Conservation (phyloP, 768 basidiomycete species). For the Mycena rebaudengoi region DNA sequence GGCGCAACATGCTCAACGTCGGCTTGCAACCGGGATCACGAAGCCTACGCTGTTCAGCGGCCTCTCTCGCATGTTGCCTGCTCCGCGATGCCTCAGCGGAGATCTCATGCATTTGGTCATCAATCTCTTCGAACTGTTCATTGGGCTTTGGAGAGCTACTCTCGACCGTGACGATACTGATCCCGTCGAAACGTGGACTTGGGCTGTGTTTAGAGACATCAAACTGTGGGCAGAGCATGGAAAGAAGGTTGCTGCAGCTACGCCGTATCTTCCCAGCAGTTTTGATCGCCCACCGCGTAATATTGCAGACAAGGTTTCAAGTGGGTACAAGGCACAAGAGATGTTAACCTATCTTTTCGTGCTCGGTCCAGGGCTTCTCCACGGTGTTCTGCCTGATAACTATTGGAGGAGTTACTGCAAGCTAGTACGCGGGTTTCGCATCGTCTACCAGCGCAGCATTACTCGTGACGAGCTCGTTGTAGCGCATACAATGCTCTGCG, state of each 20-base stretch:
- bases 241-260: too few relatives aligned
- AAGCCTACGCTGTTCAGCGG: slow-evolving; percentile 47
- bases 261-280: too few relatives aligned
- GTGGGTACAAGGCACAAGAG: slow-evolving; percentile 24
- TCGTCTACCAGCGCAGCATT: neutral
- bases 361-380: slow-evolving; percentile 5
- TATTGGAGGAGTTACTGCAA: slow-evolving; percentile 20
- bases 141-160: too few relatives aligned
- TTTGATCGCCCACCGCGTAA: too few relatives aligned
- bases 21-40: slow-evolving; percentile 40
- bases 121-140: too few relatives aligned
- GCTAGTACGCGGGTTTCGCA: slow-evolving; percentile 10
- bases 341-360: neutral
- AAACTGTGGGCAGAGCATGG: too few relatives aligned
- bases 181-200: too few relatives aligned
- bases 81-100: slow-evolving; percentile 39
- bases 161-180: too few relatives aligned
- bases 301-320: too few relatives aligned
- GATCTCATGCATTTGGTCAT: too few relatives aligned
- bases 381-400: neutral
- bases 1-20: slow-evolving; percentile 19
- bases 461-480: slow-evolving; percentile 6
- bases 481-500: too few relatives aligned
- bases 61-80: slow-evolving; percentile 28
- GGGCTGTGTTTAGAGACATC: too few relatives aligned